phyloP scores from a whole-genome alignment of 1,284 basidiomycete species.

The Microbotryum saponariae region DNA sequence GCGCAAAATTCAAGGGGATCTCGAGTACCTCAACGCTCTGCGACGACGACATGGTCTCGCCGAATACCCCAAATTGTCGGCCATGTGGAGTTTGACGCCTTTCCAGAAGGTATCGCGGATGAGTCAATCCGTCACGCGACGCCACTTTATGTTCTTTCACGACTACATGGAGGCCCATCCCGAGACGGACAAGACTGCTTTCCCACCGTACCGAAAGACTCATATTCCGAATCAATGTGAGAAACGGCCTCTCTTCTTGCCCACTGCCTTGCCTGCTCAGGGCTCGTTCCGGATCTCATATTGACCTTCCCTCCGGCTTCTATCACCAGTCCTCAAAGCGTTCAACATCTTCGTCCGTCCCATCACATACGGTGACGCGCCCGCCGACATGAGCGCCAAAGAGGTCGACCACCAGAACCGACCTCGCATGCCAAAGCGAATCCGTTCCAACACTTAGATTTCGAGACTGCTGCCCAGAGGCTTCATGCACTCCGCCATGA shows the following conservation, averaged over 20 bases:
- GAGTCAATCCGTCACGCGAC: constrained; percentile 13
- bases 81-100: constrained; percentile 18
- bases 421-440: too few relatives aligned
- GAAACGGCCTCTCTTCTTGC: neutral
- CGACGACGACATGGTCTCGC: constrained; percentile 3
- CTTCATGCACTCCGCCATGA: too few relatives aligned
- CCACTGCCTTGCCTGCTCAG: neutral
- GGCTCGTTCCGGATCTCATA: neutral
- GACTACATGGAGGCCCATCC: constrained; percentile 12
- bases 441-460: too few relatives aligned
- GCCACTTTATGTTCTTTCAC: constrained; percentile 12
- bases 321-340: constrained; percentile 9
- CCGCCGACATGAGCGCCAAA: too few relatives aligned
- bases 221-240: constrained; percentile 18
- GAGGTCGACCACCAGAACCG: too few relatives aligned
- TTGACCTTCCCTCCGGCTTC: neutral
- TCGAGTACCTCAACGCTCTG: constrained; percentile 5
- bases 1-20: constrained; percentile 4
- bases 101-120: constrained; percentile 19
- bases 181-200: constrained; percentile 6
- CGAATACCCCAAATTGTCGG: constrained; percentile 11
- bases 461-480: too few relatives aligned
- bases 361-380: constrained; percentile 9
- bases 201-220: constrained; percentile 12
- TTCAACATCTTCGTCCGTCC: constrained; percentile 18